Base-by-base conservation (phyloP, 78 protist species). In the Dictyostelium firmibasis region DNA sequence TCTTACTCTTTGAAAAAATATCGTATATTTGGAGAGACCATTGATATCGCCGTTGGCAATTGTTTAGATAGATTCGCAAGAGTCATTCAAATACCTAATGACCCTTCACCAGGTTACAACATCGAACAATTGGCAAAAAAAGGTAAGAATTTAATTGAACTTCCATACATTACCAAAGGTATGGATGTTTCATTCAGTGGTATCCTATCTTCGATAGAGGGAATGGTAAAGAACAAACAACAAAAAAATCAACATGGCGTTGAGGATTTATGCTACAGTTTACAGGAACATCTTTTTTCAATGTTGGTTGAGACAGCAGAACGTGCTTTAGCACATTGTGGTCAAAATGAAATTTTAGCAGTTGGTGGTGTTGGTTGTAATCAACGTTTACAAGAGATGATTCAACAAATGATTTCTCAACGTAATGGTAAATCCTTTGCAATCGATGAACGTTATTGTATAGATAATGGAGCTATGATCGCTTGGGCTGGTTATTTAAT, bases 391-490 rank as follows among this genome's bases (percentile, higher is more conserved):
- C 96, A 96, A 47, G 97, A 98, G 36, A 99, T 99, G 99, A 98
- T 99, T 96, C 47, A 60, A 5, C 33, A 62, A 44, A 99, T 99
- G 99, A 98, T 96, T 16, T 88, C n/a, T 25, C 97, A 99, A 86
- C 85, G 99, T 1, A 98, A 97, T 74, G 99, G 98, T 62, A 69
- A 38, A 74, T 74, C 98, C 14, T 93, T 92, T 36, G 98, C 97
- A 41, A 99, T 98, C 82, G 99, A 99, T 93, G 98, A 98, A 29
- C 85, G 99, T 11, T 99, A 97, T 96, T 98, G 99, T 87, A 99
- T 99, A 83, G 99, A 99, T 95, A 99, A 99, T 94, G 99, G 99
- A 13, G 99, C 99, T 36, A 99, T 99, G 99, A 99, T 99, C 77
- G 99, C 99, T 3, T 96, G 96, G 88, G 94, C 99, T 2, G 99